Evolutionary conservation across 2,329 filamentous ascomycete species (phyloP), one percentile per base, ranked within the genome.

Genomic region (Trichoderma brevicompactum): DNA sequence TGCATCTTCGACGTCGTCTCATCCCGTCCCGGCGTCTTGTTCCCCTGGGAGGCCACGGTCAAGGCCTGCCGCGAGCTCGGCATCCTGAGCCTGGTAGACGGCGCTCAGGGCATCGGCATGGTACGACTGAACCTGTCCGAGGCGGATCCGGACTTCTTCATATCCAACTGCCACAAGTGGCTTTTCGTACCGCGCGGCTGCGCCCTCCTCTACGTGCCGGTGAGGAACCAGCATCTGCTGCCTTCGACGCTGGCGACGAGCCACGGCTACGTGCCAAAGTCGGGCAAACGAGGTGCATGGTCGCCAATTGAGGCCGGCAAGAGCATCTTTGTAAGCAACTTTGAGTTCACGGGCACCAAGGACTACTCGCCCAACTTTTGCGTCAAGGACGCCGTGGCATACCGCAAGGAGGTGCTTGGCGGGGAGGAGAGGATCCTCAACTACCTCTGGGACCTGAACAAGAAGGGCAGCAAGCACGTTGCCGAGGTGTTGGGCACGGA

Each of bases 161-260:
- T 94, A 13, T 89, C 84, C 64, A 97, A 97, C 75, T 92, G 88
- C 71, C 92, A 96, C 80, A 96, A 96, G 80, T 98, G 94, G 94
- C 86, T 97, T 7, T 89, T 87, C 72, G 86, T 87, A 0, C 94
- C 94, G 0, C 87, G 94, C 38, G 90, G 89, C 15, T 93, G 90
- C 74, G 92, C 92, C 2, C 80, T 95, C 4, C 86, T 97, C 69
- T 90, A 96, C 76, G 91, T 95, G 1, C 91, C 93, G 0, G 66
- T 81, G 17, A 84, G 89, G 23, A 93, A 96, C 75, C 94, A 97
- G 75, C 79, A 81, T 55, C 77, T 96, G 49, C 87, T 97, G 48
- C 85, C 87, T 13, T 88, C 88, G 2, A 89, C 92, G 0, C 76
- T 96, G 36, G 91, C 92, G 0, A 97, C 92, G 0, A 92, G 89